Evolutionary conservation across 2,329 filamentous ascomycete species (phyloP).

Genomic region (Trichophyton simii): DNA sequence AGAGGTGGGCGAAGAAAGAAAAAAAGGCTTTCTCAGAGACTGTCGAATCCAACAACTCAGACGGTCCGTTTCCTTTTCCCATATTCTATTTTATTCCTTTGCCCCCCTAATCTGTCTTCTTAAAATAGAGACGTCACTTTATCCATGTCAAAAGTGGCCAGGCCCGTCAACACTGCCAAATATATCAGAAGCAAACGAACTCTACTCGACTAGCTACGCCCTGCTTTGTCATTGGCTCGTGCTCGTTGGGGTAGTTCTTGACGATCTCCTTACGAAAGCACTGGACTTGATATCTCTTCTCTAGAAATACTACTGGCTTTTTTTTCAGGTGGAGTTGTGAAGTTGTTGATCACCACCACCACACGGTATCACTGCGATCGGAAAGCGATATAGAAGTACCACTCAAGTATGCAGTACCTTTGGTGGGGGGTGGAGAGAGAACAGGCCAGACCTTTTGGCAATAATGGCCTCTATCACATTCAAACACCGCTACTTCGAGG

Average conservation of each 20-base stretch:
- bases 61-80: not conserved
- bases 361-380: not conserved
- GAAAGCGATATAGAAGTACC: not conserved
- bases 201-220: not conserved
- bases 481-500: not conserved
- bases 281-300: not conserved
- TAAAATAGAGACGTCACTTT: not conserved
- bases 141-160: too few relatives aligned
- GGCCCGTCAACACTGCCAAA: too few relatives aligned
- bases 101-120: not conserved
- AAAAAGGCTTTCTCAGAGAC: not conserved
- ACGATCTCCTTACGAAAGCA: not conserved
- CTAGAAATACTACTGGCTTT: not conserved
- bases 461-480: conserved; percentile 1
- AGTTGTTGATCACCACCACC: not conserved
- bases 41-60: not conserved
- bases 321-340: not conserved
- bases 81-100: not conserved
- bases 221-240: not conserved
- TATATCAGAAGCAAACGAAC: not conserved
- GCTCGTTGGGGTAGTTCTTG: not conserved
- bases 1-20: not conserved
- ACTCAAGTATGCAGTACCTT: not conserved
- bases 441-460: conserved; percentile 3
- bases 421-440: not conserved